phyloP scores from a whole-genome alignment of 176 grass and related monocot genomes.

The Rhipidocladum racemiflorum region DNA sequence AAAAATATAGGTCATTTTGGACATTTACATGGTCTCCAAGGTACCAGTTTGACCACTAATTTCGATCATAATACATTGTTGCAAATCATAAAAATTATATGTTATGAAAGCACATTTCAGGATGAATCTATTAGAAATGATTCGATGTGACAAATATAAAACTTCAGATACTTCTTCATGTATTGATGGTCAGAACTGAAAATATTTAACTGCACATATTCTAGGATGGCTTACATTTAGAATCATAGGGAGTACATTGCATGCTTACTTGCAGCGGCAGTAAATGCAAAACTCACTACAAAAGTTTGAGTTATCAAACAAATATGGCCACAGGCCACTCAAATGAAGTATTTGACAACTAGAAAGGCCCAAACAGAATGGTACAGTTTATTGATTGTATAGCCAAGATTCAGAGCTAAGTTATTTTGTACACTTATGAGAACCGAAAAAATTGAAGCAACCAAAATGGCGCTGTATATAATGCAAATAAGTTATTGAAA shows the following conservation, averaged over 20 bases:
- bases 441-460: constrained; percentile 1
- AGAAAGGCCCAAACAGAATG: neutral
- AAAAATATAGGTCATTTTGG: constrained; percentile 13
- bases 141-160: constrained; percentile 1
- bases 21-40: neutral
- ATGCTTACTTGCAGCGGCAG: neutral
- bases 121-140: neutral
- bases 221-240: neutral
- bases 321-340: neutral
- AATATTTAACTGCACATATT: neutral
- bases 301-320: neutral
- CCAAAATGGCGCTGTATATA: constrained; percentile 11
- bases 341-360: constrained; percentile 3
- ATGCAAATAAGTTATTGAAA: neutral
- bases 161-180: neutral
- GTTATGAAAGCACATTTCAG: neutral
- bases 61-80: neutral
- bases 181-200: constrained; percentile 24
- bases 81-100: neutral
- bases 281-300: neutral
- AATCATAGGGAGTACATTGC: neutral
- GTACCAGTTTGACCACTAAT: neutral
- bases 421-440: neutral
- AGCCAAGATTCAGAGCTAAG: constrained; percentile 20
- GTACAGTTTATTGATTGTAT: neutral